phyloP scores from a whole-genome alignment of 2,329 filamentous ascomycete genomes.

The Verticillium dahliae region DNA sequence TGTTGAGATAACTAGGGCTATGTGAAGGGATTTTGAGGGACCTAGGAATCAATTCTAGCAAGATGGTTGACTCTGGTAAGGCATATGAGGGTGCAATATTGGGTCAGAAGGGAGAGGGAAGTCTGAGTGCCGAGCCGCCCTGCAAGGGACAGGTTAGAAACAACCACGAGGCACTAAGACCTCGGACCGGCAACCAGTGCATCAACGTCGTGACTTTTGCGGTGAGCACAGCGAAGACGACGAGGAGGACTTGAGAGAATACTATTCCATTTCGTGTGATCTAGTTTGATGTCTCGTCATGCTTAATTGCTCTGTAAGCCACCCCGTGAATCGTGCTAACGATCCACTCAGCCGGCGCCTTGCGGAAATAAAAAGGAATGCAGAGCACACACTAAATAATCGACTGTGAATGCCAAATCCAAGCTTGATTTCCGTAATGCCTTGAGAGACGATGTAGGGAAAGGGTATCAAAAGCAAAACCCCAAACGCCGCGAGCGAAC shows the following conservation, averaged over 20 bases:
- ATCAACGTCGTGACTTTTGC: neutral
- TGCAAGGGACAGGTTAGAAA: neutral
- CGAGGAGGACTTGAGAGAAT: neutral
- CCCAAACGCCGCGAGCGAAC: neutral
- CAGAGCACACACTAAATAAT: neutral
- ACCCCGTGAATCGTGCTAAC: neutral
- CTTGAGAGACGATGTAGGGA: neutral
- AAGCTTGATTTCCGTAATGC: neutral
- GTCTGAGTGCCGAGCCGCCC: neutral
- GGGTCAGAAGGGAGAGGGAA: neutral
- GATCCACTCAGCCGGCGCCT: neutral
- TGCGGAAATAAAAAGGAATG: neutral
- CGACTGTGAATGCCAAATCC: neutral
- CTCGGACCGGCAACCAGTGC: neutral
- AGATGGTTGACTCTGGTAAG: neutral
- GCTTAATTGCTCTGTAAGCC: neutral
- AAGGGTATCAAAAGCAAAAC: slow-evolving; percentile 3
- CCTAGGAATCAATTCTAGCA: neutral
- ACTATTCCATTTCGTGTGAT: neutral
- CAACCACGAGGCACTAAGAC: neutral
- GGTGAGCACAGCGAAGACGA: neutral
- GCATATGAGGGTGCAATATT: neutral
- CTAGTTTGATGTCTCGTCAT: neutral
- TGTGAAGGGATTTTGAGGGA: neutral
- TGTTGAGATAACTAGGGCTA: neutral